phyloP scores from a whole-genome alignment of 768 basidiomycete genomes.

The Vararia minispora region DNA sequence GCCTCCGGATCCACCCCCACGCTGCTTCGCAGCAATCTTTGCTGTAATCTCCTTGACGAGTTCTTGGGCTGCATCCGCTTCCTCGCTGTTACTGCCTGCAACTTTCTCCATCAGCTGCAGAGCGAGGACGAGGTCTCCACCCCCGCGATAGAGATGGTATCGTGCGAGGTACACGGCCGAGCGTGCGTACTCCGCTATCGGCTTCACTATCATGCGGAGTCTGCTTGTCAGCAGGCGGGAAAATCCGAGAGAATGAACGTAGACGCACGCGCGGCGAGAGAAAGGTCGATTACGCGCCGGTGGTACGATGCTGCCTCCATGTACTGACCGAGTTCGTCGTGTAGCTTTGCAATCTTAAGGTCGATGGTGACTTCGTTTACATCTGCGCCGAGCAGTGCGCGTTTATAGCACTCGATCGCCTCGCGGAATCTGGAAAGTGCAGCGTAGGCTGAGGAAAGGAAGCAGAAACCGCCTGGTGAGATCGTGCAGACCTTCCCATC shows the following conservation, averaged over 20 bases:
- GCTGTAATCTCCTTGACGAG: conserved; percentile 12
- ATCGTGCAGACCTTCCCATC: conserved; percentile 38
- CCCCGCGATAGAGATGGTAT: conserved; percentile 52
- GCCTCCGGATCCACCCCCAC: not conserved
- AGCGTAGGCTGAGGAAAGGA: not conserved
- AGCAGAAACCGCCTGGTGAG: not conserved
- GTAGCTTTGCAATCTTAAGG: conserved; percentile 63
- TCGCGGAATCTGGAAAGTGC: conserved; percentile 53
- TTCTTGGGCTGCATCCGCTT: conserved; percentile 12
- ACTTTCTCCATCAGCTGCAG: conserved; percentile 58
- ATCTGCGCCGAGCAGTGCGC: conserved; percentile 76
- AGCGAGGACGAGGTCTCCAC: conserved; percentile 61
- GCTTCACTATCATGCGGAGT: conserved; percentile 38
- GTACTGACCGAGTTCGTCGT: conserved; percentile 54
- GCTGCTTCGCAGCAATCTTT: conserved; percentile 8
- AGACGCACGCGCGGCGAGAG: conserved; percentile 45
- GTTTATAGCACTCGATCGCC: conserved; percentile 85
- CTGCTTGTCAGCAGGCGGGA: conserved; percentile 15
- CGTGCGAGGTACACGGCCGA: conserved; percentile 82
- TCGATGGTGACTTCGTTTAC: conserved; percentile 64
- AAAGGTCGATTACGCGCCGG: conserved; percentile 67
- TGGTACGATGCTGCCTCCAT: conserved; percentile 70
- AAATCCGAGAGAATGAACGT: conserved; percentile 3
- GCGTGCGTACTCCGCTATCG: conserved; percentile 69
- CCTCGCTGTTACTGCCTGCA: conserved; percentile 20